Evolutionary conservation across 352 stramenopile genomes (phyloP), one percentile per base, ranked within the genome.

Genomic region (Pythium phragmiticola): DNA sequence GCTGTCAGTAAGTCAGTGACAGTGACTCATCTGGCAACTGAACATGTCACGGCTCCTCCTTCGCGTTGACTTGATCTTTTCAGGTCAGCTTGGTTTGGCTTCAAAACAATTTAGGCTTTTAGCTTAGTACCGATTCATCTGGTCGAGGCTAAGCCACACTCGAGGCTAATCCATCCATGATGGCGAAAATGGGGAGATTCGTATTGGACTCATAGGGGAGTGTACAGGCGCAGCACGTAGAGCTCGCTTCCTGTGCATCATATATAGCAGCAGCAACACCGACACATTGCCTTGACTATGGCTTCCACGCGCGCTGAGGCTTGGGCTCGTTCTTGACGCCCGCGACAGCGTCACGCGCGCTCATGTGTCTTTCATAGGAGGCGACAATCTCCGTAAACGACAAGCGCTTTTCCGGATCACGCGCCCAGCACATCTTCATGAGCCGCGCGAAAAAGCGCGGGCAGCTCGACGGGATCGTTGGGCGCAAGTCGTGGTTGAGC

Each of bases 361-460:
- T 39, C 43, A 54, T 42, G 4, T 63, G 43, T 7, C 42, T 17
- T 43, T 89, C 73, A 46, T 88, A 78, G 13, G 75, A 72, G 17
- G 66, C 73, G 39, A 92, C 71, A 19, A 94, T 74, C 19, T 85
- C 70, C 21, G 74, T 73, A 60, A 94, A 92, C 26, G 83, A 90
- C 53, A 82, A 82, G 42, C 86, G 86, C 49, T 80, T 61, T 53
- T 77, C 82, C 7, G 86, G 86, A 47, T 92, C 77, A 36, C 82
- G 80, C 56, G 78, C 78, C 83, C 86, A 94, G 76, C 86, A 94
- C 17, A 78, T 78, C 54, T 77, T 77, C 61, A 94, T 94, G 63
- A 94, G 74, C 13, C 81, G 75, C 33, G 80, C 70, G 49, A 92
- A 88, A 72, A 90, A 90, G 6, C 69, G 75, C 28, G 85, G 85